Conservation (phyloP, 2,329 filamentous ascomycete genomes). For the Pestalotiopsis sp. region DNA sequence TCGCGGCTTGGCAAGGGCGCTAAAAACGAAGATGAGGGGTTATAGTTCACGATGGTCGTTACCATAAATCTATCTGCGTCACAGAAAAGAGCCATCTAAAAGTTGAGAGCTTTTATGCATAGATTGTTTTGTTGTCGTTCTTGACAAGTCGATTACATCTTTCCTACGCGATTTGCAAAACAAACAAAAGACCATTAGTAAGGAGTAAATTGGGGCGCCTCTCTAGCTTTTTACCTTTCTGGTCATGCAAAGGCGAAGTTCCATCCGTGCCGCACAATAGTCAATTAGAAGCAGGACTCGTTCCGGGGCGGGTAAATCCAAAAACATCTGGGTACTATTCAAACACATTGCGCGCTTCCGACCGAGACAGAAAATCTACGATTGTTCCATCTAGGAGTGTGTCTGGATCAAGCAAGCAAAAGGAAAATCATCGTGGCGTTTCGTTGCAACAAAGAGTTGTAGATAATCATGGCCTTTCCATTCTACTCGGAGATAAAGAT, state of each 20-base stretch:
- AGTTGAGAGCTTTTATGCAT: neutral
- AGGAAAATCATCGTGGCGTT: no score
- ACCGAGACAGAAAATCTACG: no score
- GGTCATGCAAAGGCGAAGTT: neutral
- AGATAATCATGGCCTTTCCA: neutral
- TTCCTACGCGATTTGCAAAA: neutral
- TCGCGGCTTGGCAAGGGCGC: neutral
- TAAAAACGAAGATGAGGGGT: neutral
- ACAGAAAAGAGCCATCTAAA: no score
- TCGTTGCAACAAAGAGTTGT: neutral
- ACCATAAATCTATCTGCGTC: neutral
- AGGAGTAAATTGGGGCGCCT: neutral
- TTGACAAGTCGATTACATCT: neutral
- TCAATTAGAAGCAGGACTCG: neutral
- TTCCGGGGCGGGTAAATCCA: neutral
- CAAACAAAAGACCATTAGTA: neutral
- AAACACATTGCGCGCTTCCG: neutral
- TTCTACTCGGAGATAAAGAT: no score
- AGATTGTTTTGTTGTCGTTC: neutral
- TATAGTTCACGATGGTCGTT: neutral
- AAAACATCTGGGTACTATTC: neutral
- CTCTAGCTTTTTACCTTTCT: neutral
- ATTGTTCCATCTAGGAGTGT: no score
- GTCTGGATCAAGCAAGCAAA: no score
- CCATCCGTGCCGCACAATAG: neutral